Conservation (phyloP, 345 rosid genomes). For the Euphorbia lathyris region DNA sequence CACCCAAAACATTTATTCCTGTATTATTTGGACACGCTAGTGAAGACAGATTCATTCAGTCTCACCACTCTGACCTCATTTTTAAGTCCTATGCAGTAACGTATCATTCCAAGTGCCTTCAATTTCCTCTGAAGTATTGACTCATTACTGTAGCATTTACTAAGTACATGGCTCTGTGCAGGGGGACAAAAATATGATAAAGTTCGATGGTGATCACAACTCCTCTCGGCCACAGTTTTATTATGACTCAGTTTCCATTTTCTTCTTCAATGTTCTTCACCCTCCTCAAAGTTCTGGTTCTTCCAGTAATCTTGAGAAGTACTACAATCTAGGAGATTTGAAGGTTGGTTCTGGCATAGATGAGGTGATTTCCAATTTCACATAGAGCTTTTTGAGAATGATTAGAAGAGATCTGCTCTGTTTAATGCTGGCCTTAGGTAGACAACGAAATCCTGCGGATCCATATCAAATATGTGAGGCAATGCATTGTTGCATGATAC, state of each 20-base stretch:
- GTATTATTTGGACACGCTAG: constrained; percentile 34
- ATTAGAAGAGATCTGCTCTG: not conserved
- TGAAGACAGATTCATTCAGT: constrained; percentile 34
- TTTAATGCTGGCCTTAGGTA: not conserved
- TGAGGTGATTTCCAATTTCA: constrained; percentile 51
- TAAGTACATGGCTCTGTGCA: constrained; percentile 33
- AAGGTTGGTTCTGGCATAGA: constrained; percentile 52
- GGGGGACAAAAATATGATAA: constrained; percentile 96
- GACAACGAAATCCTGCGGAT: not conserved
- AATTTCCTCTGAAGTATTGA: constrained; percentile 5
- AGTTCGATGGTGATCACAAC: constrained; percentile 95
- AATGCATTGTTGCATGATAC: not conserved
- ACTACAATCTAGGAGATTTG: constrained; percentile 68
- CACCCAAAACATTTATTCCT: constrained; percentile 34
- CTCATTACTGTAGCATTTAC: constrained; percentile 8
- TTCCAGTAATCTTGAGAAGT: constrained; percentile 72
- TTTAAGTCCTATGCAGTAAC: constrained; percentile 32
- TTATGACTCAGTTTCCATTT: constrained; percentile 89
- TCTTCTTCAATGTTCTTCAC: constrained; percentile 83
- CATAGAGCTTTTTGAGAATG: constrained; percentile 1
- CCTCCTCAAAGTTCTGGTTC: constrained; percentile 64
- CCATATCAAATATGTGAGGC: not conserved
- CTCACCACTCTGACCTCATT: constrained; percentile 31
- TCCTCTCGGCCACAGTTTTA: constrained; percentile 87
- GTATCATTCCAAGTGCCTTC: constrained; percentile 6